phyloP scores from a whole-genome alignment of 441 rosid species.

The Flueggea neowawraea region DNA sequence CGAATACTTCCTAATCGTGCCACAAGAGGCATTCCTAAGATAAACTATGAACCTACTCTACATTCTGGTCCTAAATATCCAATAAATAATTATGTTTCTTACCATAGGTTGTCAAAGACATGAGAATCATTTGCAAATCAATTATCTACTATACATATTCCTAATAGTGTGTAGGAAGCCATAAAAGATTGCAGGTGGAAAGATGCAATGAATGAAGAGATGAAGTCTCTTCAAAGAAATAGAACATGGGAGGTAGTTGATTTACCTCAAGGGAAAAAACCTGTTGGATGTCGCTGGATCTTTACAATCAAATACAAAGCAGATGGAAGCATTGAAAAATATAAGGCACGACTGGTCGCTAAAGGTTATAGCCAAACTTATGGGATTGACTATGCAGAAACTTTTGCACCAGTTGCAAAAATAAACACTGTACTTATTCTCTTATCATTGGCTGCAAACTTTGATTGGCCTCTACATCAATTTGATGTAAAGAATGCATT shows the following conservation, averaged over 20 bases:
- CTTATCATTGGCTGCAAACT: too few species aligned
- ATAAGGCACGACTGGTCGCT: too few species aligned
- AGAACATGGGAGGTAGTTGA: not conserved
- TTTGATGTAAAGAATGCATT: too few species aligned
- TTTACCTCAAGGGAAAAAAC: not conserved
- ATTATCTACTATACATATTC: not conserved
- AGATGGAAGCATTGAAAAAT: not conserved
- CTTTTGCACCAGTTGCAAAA: too few species aligned
- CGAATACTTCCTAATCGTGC: not conserved
- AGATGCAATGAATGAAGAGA: conserved; percentile 3
- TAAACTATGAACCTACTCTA: conserved; percentile 11
- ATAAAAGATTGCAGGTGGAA: not conserved
- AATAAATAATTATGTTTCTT: conserved; percentile 14
- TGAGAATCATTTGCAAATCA: conserved; percentile 4
- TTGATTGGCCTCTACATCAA: too few species aligned
- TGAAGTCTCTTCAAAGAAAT: not conserved
- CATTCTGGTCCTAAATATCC: not conserved
- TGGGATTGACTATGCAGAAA: too few species aligned
- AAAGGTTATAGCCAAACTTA: too few species aligned
- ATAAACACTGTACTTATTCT: too few species aligned
- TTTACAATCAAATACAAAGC: not conserved
- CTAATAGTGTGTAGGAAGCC: not conserved
- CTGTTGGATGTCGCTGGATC: not conserved
- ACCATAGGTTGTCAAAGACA: not conserved
- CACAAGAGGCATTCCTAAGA: conserved; percentile 10